Percentiles rank a stretch among this genome's conserved stretches.
Conservation (phyloP, 2,329 filamentous ascomycete species). For the Verticillium klebahnii region DNA sequence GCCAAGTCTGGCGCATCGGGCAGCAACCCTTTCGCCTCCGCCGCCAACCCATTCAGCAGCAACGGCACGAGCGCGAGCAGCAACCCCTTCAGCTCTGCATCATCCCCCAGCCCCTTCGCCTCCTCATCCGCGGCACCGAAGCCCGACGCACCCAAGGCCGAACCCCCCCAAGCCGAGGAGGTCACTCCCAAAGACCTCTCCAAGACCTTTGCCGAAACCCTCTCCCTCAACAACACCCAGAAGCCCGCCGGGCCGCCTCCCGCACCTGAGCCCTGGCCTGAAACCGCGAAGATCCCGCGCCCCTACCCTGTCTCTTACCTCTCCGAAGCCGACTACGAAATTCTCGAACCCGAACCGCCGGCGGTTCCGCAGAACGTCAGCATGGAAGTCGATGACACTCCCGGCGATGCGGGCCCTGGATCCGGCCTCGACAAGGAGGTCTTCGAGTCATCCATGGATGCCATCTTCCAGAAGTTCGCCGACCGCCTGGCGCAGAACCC, state of each 20-base stretch:
- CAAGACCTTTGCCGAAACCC: constrained; percentile 67
- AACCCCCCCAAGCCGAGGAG: constrained; percentile 12
- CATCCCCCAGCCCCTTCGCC: constrained; percentile 22
- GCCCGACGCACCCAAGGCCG: constrained; percentile 21
- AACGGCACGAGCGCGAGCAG: constrained; percentile 30
- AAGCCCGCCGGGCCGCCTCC: constrained; percentile 25
- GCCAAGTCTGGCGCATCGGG: constrained; percentile 40
- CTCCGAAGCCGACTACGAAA: constrained; percentile 87
- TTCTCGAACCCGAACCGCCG: constrained; percentile 59
- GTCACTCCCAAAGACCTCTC: constrained; percentile 32
- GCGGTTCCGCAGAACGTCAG: constrained; percentile 46
- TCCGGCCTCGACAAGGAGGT: constrained; percentile 60
- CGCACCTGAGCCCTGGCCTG: constrained; percentile 71
- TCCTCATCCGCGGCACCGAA: constrained; percentile 25
- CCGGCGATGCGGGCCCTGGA: constrained; percentile 18
- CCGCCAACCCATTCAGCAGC: constrained; percentile 57
- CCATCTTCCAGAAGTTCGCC: constrained; percentile 75
- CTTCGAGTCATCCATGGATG: constrained; percentile 72
- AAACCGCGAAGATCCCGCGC: constrained; percentile 55
- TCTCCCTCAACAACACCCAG: constrained; percentile 62
- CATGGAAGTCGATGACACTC: constrained; percentile 42
- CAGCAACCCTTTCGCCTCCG: constrained; percentile 52
- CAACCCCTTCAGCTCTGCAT: constrained; percentile 39
- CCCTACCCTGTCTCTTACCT: constrained; percentile 76
- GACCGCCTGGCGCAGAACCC: constrained; percentile 75